A percentile compares a stretch with the other conserved stretches of the same genome.
phyloP scores from a whole-genome alignment of 1,284 basidiomycete species.

The Quambalaria eucalypti region DNA sequence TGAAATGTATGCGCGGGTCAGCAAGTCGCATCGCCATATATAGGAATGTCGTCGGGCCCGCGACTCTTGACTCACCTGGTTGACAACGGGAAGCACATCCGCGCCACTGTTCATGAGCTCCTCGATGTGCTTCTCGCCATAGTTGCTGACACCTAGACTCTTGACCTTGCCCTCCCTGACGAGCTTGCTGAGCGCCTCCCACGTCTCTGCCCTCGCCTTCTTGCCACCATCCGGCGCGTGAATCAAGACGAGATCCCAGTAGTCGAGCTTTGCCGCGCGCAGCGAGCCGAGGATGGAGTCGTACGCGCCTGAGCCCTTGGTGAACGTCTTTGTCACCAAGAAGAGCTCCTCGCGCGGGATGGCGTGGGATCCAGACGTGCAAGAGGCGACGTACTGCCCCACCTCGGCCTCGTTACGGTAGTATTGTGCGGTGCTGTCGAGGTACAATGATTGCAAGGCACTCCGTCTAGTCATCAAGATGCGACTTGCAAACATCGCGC shows the following conservation, averaged over 20 bases:
- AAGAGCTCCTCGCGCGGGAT: constrained; percentile 57
- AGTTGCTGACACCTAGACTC: constrained; percentile 70
- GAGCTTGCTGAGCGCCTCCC: constrained; percentile 50
- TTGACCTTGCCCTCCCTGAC: constrained; percentile 60
- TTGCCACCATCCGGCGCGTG: constrained; percentile 55
- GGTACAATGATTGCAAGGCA: background rate
- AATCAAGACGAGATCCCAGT: constrained; percentile 69
- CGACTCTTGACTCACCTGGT: background rate
- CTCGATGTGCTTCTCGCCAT: constrained; percentile 64
- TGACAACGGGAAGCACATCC: background rate
- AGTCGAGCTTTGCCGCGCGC: constrained; percentile 36
- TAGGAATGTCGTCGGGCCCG: no score
- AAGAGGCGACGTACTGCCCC: constrained; percentile 54
- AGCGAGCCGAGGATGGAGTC: background rate
- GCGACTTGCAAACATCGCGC: no score
- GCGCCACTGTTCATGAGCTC: constrained; percentile 54
- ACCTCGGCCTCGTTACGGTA: constrained; percentile 65
- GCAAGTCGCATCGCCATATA: no score
- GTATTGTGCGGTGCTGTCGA: constrained; percentile 53
- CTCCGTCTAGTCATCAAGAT: no score
- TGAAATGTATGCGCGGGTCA: no score
- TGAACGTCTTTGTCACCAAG: constrained; percentile 51
- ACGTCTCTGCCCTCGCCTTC: constrained; percentile 57
- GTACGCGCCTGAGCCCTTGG: constrained; percentile 3
- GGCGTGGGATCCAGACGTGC: no score